phyloP scores from a whole-genome alignment of 2,329 filamentous ascomycete genomes.

The Cylindrodendrum hubeiense region DNA sequence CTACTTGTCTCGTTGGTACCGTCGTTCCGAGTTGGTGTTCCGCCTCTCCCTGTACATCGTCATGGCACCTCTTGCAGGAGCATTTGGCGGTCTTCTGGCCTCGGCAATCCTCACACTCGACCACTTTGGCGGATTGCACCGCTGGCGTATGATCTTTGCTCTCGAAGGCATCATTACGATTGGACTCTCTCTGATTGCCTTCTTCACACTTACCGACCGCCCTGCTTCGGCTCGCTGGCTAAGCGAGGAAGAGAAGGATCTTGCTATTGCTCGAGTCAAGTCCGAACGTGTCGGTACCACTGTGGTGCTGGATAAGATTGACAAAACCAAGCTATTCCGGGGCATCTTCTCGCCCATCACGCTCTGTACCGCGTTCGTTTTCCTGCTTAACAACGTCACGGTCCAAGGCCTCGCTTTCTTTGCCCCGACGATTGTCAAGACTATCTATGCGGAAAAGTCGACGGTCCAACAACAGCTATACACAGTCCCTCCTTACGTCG shows the following conservation, averaged over 20 bases:
- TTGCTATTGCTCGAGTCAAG: constrained; percentile 58
- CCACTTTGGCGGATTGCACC: constrained; percentile 64
- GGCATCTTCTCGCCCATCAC: constrained; percentile 74
- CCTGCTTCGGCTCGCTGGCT: constrained; percentile 75
- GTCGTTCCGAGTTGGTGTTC: constrained; percentile 71
- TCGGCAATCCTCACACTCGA: constrained; percentile 71
- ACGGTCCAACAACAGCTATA: constrained; percentile 75
- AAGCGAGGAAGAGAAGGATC: constrained; percentile 69
- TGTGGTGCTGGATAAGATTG: constrained; percentile 67
- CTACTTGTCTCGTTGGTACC: constrained; percentile 73
- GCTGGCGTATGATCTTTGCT: constrained; percentile 78
- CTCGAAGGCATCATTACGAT: constrained; percentile 73
- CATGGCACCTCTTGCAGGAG: constrained; percentile 73
- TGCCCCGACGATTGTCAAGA: constrained; percentile 75
- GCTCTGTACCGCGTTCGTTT: constrained; percentile 63
- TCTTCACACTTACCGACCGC: constrained; percentile 73
- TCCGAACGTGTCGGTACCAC: constrained; percentile 67
- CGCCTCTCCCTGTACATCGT: constrained; percentile 73
- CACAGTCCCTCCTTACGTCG: constrained; percentile 78
- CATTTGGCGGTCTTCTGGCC: constrained; percentile 74
- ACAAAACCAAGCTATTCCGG: constrained; percentile 67
- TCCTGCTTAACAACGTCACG: constrained; percentile 76
- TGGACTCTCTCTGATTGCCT: constrained; percentile 66
- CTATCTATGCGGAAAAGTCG: constrained; percentile 50
- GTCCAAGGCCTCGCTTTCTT: constrained; percentile 80